These are phyloP conservation scores for Avena eriantha DNA, from an alignment of 176 grass and related monocot genomes.

Conservation along the genomic window DNA sequence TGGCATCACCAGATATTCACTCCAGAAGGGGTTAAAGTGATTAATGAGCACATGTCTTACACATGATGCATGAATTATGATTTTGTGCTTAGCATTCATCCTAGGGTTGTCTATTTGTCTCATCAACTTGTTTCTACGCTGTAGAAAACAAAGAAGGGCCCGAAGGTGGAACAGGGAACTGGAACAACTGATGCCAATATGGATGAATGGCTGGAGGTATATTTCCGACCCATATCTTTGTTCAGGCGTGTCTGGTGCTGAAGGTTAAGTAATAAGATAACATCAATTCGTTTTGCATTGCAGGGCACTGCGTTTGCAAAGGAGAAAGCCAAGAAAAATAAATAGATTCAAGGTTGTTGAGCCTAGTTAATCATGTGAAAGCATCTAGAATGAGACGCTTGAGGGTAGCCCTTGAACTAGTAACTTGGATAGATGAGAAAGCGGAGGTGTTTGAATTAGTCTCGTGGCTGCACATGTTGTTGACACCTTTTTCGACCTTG, in stretches of 20 bases:
- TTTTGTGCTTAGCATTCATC: not conserved
- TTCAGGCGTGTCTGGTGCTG: not conserved
- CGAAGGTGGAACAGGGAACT: constrained; percentile 93
- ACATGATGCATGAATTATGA: not conserved
- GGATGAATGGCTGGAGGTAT: constrained; percentile 97
- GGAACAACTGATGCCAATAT: constrained; percentile 75
- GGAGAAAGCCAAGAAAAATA: constrained; percentile 67
- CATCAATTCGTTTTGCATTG: not conserved
- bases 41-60: not conserved
- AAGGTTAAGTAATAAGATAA: not conserved
- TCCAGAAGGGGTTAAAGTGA: not conserved
- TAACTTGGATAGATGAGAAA: constrained; percentile 52
- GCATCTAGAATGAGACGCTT: constrained; percentile 49
- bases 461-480: constrained; percentile 44
- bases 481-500: constrained; percentile 53
- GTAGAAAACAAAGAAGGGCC: constrained; percentile 90
- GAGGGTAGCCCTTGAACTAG: constrained; percentile 43
- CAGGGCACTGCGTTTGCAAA: constrained; percentile 79
- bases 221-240: not conserved
- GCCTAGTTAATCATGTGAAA: constrained; percentile 44
- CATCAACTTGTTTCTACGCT: not conserved
- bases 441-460: constrained; percentile 43
- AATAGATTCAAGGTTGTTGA: constrained; percentile 47
- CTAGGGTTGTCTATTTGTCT: not conserved
- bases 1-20: not conserved